A percentile compares a stretch with the other conserved stretches of the same genome.
Conservation (phyloP, 345 rosid genomes). For the Viola odorata region DNA sequence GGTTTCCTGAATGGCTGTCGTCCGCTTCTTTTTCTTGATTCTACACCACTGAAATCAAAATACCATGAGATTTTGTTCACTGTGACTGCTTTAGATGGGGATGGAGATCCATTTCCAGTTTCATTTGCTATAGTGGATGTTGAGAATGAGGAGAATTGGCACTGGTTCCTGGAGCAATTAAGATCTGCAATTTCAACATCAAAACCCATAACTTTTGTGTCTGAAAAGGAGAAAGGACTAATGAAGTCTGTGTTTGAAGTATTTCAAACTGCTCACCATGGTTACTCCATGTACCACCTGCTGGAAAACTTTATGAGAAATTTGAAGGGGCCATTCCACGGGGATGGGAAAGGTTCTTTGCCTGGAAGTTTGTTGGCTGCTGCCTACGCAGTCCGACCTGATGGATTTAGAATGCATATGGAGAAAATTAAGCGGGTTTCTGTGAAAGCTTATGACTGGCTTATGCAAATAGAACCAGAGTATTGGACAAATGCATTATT, state of each 20-base stretch:
- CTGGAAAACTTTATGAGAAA: slow-evolving; percentile 49
- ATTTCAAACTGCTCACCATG: slow-evolving; percentile 62
- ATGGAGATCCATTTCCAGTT: slow-evolving; percentile 68
- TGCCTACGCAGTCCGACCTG: slow-evolving; percentile 60
- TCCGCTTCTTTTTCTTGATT: slow-evolving; percentile 82
- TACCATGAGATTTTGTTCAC: slow-evolving; percentile 71
- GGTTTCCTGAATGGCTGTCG: slow-evolving; percentile 82
- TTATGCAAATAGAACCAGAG: slow-evolving; percentile 63
- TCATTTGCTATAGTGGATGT: slow-evolving; percentile 71
- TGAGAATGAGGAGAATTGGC: slow-evolving; percentile 75
- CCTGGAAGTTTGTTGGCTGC: slow-evolving; percentile 61
- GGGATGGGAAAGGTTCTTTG: slow-evolving; percentile 72
- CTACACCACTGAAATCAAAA: slow-evolving; percentile 60
- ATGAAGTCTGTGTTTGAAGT: slow-evolving; percentile 49
- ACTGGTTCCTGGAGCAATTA: slow-evolving; percentile 74
- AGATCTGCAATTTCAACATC: slow-evolving; percentile 46
- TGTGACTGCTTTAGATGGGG: slow-evolving; percentile 82
- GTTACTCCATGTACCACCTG: slow-evolving; percentile 68
- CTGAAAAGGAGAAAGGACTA: slow-evolving; percentile 70
- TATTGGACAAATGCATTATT: slow-evolving; percentile 63
- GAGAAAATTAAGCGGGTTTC: slow-evolving; percentile 68
- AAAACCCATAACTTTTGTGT: slow-evolving; percentile 61
- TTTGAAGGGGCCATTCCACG: slow-evolving; percentile 65
- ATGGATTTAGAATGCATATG: slow-evolving; percentile 42
- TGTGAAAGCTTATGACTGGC: slow-evolving; percentile 71